Evolutionary conservation across 2,329 filamentous ascomycete species (phyloP).

Genomic region (Mycosphaerella arachidis): DNA sequence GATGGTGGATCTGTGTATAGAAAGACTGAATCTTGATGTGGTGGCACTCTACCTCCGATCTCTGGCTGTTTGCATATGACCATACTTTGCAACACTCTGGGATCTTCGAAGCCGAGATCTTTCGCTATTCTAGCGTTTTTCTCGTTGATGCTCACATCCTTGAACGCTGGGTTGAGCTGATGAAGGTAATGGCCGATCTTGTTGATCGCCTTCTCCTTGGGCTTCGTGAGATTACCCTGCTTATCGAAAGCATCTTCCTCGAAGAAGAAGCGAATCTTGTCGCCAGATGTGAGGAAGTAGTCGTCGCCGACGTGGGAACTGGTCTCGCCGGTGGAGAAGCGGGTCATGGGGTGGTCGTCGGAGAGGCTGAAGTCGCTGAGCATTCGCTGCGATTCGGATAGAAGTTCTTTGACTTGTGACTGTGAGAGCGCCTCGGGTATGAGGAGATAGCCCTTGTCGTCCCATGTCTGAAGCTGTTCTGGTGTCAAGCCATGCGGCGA

Average conservation of each 20-base stretch:
- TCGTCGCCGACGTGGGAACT: conserved; percentile 83
- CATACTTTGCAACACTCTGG: conserved; percentile 85
- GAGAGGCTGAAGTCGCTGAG: conserved; percentile 72
- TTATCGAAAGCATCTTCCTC: conserved; percentile 83
- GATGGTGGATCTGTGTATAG: conserved; percentile 83
- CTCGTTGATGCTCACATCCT: conserved; percentile 49
- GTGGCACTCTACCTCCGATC: conserved; percentile 84
- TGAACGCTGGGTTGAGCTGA: conserved; percentile 45
- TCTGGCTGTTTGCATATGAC: conserved; percentile 97
- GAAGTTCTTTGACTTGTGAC: conserved; percentile 61
- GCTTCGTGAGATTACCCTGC: conserved; percentile 62
- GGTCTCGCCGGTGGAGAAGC: conserved; percentile 78
- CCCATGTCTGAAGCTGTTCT: conserved; percentile 67
- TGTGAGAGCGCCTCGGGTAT: conserved; percentile 70
- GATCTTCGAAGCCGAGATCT: conserved; percentile 69
- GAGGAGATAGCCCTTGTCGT: conserved; percentile 83
- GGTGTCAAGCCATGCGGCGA: conserved; percentile 57
- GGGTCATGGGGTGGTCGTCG: conserved; percentile 82
- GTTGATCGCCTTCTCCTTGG: conserved; percentile 82
- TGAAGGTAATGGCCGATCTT: conserved; percentile 52
- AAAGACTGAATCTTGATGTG: conserved; percentile 91
- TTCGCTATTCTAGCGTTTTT: conserved; percentile 61
- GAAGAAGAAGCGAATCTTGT: conserved; percentile 96
- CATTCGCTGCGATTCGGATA: conserved; percentile 69
- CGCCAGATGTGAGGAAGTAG: conserved; percentile 86